phyloP scores from a whole-genome alignment of 805 yeast genomes.

The Sugiyamaella americana region DNA sequence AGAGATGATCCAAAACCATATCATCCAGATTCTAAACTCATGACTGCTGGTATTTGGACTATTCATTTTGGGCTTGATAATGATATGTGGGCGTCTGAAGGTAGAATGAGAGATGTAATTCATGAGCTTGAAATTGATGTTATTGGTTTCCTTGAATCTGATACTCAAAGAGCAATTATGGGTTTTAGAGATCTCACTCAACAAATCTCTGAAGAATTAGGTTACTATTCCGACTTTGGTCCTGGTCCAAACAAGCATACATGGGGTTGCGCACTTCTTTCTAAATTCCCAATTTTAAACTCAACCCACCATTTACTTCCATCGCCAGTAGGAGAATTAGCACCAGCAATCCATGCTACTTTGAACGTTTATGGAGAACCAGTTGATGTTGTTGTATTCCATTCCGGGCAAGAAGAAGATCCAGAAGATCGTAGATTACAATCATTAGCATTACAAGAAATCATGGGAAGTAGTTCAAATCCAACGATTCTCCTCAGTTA shows the following conservation, averaged over 20 bases:
- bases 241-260: conserved; percentile 98
- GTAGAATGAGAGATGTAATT: conserved; percentile 77
- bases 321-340: conserved; percentile 95
- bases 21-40: conserved; percentile 58
- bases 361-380: conserved; percentile 80
- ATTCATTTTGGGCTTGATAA: conserved; percentile 95
- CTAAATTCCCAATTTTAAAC: conserved; percentile 87
- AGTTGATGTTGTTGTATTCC: conserved; percentile 94
- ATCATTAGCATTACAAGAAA: conserved; percentile 62
- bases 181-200: conserved; percentile 95
- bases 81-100: conserved; percentile 96
- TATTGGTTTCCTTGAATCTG: conserved; percentile 85
- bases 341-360: conserved; percentile 97
- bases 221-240: conserved; percentile 93
- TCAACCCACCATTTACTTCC: conserved; percentile 91
- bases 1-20: conserved; percentile 58
- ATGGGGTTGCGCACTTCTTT: conserved; percentile 92
- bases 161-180: conserved; percentile 88
- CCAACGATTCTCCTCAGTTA: conserved; percentile 88
- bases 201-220: conserved; percentile 82
- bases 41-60: conserved; percentile 98
- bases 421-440: conserved; percentile 88
- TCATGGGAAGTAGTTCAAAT: conserved; percentile 72
- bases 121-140: conserved; percentile 85
- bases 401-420: conserved; percentile 97